These are phyloP conservation scores for Tinospora cordifolia DNA, from an alignment of 164 flowering plant species.

Conservation along the genomic window DNA sequence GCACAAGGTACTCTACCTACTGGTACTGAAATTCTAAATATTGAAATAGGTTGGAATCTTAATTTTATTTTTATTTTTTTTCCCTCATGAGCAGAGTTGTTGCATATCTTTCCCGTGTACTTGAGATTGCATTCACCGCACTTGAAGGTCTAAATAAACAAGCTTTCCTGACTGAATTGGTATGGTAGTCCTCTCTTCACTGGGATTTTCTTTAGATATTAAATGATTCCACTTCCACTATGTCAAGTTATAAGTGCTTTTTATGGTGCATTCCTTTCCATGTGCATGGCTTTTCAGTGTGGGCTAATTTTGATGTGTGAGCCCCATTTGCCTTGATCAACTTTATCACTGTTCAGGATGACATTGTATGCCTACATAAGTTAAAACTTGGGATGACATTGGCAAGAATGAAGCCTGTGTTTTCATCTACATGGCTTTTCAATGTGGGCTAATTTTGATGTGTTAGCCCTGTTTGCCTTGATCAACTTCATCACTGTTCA, in stretches of 20 bases:
- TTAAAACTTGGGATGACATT: too few relatives aligned
- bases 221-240: background rate
- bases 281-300: background rate
- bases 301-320: background rate
- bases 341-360: background rate
- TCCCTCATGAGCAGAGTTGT: constrained; percentile 59
- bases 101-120: constrained; percentile 92
- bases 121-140: constrained; percentile 91
- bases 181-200: constrained; percentile 23
- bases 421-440: background rate
- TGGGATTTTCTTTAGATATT: background rate
- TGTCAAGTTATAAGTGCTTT: background rate
- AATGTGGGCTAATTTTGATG: background rate
- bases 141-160: constrained; percentile 96
- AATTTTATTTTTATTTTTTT: constrained; percentile 1
- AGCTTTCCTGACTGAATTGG: constrained; percentile 94
- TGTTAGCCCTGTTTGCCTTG: background rate
- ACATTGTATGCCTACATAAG: background rate
- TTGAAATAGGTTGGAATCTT: constrained; percentile 5
- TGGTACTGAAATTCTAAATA: background rate
- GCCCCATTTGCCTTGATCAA: background rate
- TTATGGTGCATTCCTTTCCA: background rate
- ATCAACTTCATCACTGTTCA: background rate
- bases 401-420: too few relatives aligned
- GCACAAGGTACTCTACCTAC: constrained; percentile 56